Evolutionary conservation across 208 protist genomes (phyloP), one percentile per base, ranked within the genome.

Genomic region (Phytomonas francai): DNA sequence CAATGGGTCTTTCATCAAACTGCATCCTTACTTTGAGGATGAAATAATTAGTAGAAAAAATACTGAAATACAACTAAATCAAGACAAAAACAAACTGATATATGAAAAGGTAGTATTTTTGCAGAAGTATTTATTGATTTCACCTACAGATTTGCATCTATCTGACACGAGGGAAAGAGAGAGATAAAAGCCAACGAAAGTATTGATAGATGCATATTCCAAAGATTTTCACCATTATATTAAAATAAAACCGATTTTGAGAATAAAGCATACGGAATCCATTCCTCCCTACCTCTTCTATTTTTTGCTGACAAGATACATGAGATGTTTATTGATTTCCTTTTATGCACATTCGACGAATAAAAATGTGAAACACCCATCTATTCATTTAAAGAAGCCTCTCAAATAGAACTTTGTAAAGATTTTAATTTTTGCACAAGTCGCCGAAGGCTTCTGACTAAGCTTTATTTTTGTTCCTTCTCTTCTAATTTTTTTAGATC

Each of bases 1-100:
- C 78, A n/a, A 88, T 71, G 31, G 74, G 79, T 36, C 63, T 65
- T 31, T 84, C 76, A 33, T 87, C 84, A 60, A 78, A 42, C 39
- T 74, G 73, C 80, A 85, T 84, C 14, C 8, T 54, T 65, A 28
- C n/a, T 65, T 7, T 65, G n/a, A 16, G 30, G 4, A 39, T 32
- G 14, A 27, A 28, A 56, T 12, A 72, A 63, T 2, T 56, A 25
- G 49, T 68, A 36, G 57, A 51, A 39, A 33, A 31, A 33, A 27
- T 67, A 58, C 49, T 22, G 22, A 31, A 30, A 31, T n/a, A 68
- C 3, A 70, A 70, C n/a, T 63, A 62, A 58, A 62, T 39, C 32
- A 67, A 74, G 63, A 67, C 66, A 65, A 71, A 64, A 28, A 58
- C 11, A 12, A 63, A 27, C 19, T 0, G 49, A 68, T 14, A 30